A percentile compares a stretch with the other conserved stretches of the same genome.
phyloP scores from a whole-genome alignment of 2,329 filamentous ascomycete species.

The Nemania serpens region DNA sequence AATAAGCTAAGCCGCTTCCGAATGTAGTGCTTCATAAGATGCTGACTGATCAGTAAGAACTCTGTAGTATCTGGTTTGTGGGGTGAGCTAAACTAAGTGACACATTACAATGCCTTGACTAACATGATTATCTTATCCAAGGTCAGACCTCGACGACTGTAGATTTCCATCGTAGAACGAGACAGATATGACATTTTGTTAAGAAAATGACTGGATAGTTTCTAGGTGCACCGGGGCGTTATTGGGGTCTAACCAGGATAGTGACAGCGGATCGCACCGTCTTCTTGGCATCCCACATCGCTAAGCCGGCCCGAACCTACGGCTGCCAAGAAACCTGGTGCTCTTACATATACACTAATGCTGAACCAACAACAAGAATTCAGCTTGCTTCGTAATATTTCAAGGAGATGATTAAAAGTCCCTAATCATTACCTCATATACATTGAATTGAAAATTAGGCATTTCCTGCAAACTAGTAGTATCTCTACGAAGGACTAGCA shows the following conservation, averaged over 20 bases:
- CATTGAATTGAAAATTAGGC: neutral
- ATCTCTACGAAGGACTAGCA: neutral
- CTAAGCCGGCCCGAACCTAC: neutral
- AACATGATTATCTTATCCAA: neutral
- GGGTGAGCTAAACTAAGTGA: neutral
- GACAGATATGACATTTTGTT: neutral
- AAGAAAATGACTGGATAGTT: neutral
- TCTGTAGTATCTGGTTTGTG: no score
- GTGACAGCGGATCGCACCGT: neutral
- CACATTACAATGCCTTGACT: constrained; percentile 15
- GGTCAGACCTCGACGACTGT: neutral
- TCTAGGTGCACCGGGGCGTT: neutral
- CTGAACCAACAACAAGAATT: neutral
- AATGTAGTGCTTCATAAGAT: constrained; percentile 18
- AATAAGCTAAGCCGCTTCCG: neutral
- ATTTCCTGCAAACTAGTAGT: neutral
- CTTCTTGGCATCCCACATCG: constrained; percentile 25
- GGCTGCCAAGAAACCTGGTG: constrained; percentile 1
- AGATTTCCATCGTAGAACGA: neutral
- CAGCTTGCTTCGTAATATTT: neutral
- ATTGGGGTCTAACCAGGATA: neutral
- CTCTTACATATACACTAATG: neutral
- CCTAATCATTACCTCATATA: neutral
- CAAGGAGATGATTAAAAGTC: neutral
- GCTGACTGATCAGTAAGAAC: constrained; percentile 14